These are phyloP conservation scores for Lipomyces anomalus DNA, from an alignment of 805 yeast species.

Conservation along the genomic window DNA sequence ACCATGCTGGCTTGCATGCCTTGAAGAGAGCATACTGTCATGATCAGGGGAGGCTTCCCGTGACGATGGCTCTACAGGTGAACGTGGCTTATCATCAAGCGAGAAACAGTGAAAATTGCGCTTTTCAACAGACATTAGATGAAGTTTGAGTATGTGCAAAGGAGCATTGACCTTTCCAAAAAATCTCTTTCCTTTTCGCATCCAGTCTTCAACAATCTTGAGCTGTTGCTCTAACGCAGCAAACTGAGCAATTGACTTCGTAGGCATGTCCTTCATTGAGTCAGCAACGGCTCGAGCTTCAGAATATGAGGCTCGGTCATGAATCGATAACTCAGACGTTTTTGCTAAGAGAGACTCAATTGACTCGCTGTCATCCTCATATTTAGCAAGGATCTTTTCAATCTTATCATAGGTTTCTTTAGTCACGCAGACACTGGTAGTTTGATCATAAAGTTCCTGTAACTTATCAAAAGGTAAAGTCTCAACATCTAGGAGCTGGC, in stretches of 20 bases:
- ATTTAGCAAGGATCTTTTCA: slow-evolving; percentile 13
- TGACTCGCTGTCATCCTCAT: slow-evolving; percentile 15
- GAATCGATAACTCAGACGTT: slow-evolving; percentile 32
- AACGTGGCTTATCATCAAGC: slow-evolving; percentile 25
- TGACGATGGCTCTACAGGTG: slow-evolving; percentile 23
- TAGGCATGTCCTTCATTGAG: slow-evolving; percentile 20
- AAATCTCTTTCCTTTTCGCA: slow-evolving; percentile 32
- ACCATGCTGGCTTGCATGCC: slow-evolving; percentile 47
- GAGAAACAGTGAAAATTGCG: slow-evolving; percentile 27
- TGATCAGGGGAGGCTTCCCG: slow-evolving; percentile 52
- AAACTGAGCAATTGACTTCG: slow-evolving; percentile 18
- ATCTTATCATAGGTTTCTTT: slow-evolving; percentile 24
- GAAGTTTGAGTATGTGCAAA: slow-evolving; percentile 29
- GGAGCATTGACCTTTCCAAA: slow-evolving; percentile 38
- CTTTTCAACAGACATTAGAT: slow-evolving; percentile 28
- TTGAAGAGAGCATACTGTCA: slow-evolving; percentile 71
- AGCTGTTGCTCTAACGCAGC: slow-evolving; percentile 27
- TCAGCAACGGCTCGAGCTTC: slow-evolving; percentile 31
- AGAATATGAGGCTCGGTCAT: slow-evolving; percentile 32
- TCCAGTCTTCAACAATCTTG: slow-evolving; percentile 37
- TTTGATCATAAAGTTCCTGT: slow-evolving; percentile 22
- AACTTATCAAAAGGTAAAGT: slow-evolving; percentile 2
- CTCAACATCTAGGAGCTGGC: slow-evolving; percentile 14
- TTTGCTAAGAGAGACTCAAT: slow-evolving; percentile 14
- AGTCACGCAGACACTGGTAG: slow-evolving; percentile 22